Percentiles rank a stretch among this genome's conserved stretches.
These are phyloP conservation scores for Ganoderma boninense DNA, from an alignment of 1,284 basidiomycete genomes.

Conservation along the genomic window DNA sequence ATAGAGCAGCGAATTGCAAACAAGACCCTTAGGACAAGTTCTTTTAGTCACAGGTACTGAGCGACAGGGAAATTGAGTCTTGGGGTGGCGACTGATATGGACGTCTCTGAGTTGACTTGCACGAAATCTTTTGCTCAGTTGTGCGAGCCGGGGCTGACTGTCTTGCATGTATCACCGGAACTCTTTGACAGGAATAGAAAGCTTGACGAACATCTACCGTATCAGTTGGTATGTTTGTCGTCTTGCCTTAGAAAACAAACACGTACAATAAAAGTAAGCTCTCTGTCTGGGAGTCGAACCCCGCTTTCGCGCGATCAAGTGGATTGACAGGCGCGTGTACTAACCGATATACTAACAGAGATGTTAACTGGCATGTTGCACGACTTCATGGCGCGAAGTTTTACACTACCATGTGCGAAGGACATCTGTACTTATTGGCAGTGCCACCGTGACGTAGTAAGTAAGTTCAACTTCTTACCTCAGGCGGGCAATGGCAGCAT, in stretches of 20 bases:
- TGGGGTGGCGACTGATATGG: not conserved
- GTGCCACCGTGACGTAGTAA: not conserved
- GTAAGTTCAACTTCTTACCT: no score
- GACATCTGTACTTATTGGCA: not conserved
- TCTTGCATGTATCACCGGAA: no score
- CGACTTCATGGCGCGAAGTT: not conserved
- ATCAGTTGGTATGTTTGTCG: not conserved
- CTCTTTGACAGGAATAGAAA: no score
- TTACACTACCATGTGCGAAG: no score
- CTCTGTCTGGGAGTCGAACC: slow-evolving; percentile 54
- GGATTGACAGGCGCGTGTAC: slow-evolving; percentile 10
- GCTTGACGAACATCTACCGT: no score
- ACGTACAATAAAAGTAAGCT: slow-evolving; percentile 22
- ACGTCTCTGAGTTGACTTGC: not conserved
- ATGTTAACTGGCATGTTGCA: not conserved
- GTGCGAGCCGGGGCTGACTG: no score
- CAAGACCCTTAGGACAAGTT: no score
- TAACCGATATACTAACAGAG: slow-evolving; percentile 17
- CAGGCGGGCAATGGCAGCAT: no score
- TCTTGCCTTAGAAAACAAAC: not conserved
- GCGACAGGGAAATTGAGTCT: no score
- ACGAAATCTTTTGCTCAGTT: not conserved
- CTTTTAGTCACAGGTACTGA: no score
- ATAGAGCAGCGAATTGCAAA: not conserved
- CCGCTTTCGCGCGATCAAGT: slow-evolving; percentile 47